phyloP scores from a whole-genome alignment of 495 filamentous ascomycete species.

The Chaetomidium leptoderma region DNA sequence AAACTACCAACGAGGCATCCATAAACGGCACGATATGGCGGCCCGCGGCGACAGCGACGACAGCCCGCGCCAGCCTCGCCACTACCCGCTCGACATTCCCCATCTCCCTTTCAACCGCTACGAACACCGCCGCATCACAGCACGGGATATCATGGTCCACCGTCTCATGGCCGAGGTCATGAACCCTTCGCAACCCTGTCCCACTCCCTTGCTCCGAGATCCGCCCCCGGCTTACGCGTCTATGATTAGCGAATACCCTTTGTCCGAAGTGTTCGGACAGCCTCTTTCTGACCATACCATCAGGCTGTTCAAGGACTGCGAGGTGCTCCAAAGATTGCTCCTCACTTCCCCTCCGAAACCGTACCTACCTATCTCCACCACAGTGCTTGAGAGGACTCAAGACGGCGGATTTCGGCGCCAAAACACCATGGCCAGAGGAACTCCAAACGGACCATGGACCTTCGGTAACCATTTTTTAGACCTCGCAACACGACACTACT shows the following conservation, averaged over 20 bases:
- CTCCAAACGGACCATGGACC: neutral
- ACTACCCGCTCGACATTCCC: constrained; percentile 39
- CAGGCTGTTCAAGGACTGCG: neutral
- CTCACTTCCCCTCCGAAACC: neutral
- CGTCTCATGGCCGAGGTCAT: constrained; percentile 38
- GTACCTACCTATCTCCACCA: neutral
- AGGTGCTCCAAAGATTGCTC: neutral
- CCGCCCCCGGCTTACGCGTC: too few species aligned
- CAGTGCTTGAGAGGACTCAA: neutral
- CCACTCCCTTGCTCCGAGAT: too few species aligned
- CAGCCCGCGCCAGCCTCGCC: neutral
- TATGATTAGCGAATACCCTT: too few species aligned
- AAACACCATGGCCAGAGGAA: neutral
- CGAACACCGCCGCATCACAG: constrained; percentile 30
- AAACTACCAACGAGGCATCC: too few species aligned
- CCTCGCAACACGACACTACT: constrained; percentile 30
- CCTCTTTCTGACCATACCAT: too few species aligned
- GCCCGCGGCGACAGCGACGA: neutral
- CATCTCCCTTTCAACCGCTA: constrained; percentile 34
- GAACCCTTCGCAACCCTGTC: constrained; percentile 15
- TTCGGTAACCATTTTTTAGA: constrained; percentile 21
- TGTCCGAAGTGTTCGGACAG: too few species aligned
- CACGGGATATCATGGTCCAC: constrained; percentile 35
- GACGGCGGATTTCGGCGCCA: too few species aligned
- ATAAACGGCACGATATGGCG: too few species aligned